These are phyloP conservation scores for Skeletonema potamos DNA, from an alignment of 108 stramenopile genomes.

Conservation along the genomic window DNA sequence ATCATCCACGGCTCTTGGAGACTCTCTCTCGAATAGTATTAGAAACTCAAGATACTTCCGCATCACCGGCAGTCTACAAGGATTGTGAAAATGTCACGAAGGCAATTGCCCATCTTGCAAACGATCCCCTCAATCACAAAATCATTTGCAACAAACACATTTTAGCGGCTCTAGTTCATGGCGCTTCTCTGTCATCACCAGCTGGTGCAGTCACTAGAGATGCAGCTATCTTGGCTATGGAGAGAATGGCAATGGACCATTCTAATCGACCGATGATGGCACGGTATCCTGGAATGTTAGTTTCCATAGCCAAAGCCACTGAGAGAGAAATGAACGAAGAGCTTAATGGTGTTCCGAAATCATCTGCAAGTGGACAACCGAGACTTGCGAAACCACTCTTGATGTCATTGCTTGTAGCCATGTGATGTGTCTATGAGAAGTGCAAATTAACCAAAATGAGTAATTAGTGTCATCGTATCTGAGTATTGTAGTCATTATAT, in stretches of 20 bases:
- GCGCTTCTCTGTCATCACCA: constrained; percentile 43
- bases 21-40: constrained; percentile 61
- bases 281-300: constrained; percentile 67
- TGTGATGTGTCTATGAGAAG: constrained; percentile 37
- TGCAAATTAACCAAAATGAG: no score
- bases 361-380: constrained; percentile 39
- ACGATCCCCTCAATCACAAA: constrained; percentile 69
- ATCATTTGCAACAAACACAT: constrained; percentile 65
- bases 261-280: constrained; percentile 79
- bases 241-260: constrained; percentile 80
- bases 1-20: constrained; percentile 69
- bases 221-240: constrained; percentile 76
- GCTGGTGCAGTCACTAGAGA: constrained; percentile 56
- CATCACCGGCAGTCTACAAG: constrained; percentile 8
- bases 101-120: constrained; percentile 81
- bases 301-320: constrained; percentile 71
- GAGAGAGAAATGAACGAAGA: constrained; percentile 78
- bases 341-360: constrained; percentile 7
- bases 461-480: no score
- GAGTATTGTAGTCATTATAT: no score
- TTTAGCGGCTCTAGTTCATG: constrained; percentile 69
- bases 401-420: constrained; percentile 81
- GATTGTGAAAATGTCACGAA: constrained; percentile 83
- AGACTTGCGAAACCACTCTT: constrained; percentile 78
- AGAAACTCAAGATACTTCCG: constrained; percentile 5